Percentiles rank a stretch among this genome's conserved stretches.
These are phyloP conservation scores for Cyclotella distinguenda DNA, from an alignment of 108 stramenopile species.

Conservation along the genomic window DNA sequence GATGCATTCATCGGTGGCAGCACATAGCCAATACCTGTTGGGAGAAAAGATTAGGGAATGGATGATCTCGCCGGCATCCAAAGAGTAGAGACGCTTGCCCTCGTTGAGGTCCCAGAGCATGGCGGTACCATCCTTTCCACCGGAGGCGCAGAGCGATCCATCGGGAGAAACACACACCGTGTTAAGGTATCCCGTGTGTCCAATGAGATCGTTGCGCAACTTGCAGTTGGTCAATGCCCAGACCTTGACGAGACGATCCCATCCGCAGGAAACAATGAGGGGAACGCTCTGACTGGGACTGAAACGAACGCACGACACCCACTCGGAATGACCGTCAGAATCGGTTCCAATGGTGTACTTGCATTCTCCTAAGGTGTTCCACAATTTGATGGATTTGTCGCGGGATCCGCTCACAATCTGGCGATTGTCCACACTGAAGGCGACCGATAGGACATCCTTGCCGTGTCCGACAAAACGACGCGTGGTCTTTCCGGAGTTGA, in stretches of 20 bases:
- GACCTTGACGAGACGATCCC: constrained; percentile 99
- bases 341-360: constrained; percentile 88
- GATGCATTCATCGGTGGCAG: constrained; percentile 97
- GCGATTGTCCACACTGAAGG: constrained; percentile 99
- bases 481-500: constrained; percentile 95
- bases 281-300: constrained; percentile 91
- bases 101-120: constrained; percentile 99
- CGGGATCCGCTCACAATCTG: constrained; percentile 98
- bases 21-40: constrained; percentile 99
- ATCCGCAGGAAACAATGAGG: constrained; percentile 97
- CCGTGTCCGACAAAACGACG: constrained; percentile 98
- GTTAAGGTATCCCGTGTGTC: constrained; percentile 99
- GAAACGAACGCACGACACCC: constrained; percentile 99
- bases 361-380: constrained; percentile 99
- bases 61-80: constrained; percentile 99
- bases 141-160: constrained; percentile 98
- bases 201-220: constrained; percentile 96
- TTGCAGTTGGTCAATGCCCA: constrained; percentile 98
- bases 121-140: constrained; percentile 99
- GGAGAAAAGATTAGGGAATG: constrained; percentile 98
- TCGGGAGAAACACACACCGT: constrained; percentile 99
- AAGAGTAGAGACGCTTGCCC: constrained; percentile 98
- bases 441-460: constrained; percentile 98
- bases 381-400: constrained; percentile 98
- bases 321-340: constrained; percentile 97